phyloP scores from a whole-genome alignment of 108 stramenopile genomes.

The Asterionellopsis glacialis region DNA sequence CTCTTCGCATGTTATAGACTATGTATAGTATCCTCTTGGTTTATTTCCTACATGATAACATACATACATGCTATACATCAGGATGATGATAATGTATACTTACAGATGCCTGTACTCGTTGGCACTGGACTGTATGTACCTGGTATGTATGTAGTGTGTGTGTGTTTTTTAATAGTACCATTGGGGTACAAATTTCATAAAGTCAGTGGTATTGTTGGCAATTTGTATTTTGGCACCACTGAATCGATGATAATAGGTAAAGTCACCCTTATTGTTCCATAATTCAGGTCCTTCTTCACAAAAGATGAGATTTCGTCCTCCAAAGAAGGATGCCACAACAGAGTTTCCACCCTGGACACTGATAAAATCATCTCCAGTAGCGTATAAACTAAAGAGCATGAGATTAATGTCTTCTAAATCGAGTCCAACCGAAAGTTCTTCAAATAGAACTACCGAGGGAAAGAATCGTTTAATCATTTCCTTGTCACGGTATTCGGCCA shows the following conservation, averaged over 20 bases:
- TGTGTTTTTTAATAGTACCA: too few species aligned
- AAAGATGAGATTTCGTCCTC: not conserved
- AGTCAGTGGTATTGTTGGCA: too few species aligned
- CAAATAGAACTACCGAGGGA: not conserved
- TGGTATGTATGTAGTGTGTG: too few species aligned
- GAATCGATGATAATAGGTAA: conserved; percentile 3
- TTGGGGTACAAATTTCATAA: too few species aligned
- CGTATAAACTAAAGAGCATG: not conserved
- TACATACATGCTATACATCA: too few species aligned
- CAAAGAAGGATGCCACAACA: conserved; percentile 2
- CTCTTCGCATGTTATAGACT: too few species aligned
- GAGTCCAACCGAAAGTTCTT: not conserved
- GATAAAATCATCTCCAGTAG: not conserved
- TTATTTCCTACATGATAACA: too few species aligned
- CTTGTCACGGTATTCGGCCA: not conserved
- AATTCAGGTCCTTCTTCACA: not conserved
- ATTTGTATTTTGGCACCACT: not conserved
- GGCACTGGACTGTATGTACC: too few species aligned
- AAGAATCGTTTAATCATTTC: conserved; percentile 1
- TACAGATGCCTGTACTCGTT: too few species aligned
- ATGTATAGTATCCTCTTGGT: too few species aligned
- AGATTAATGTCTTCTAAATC: not conserved
- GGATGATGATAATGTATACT: too few species aligned
- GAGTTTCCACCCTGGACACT: conserved; percentile 4
- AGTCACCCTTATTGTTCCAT: not conserved